A percentile compares a stretch with the other conserved stretches of the same genome.
phyloP scores from a whole-genome alignment of 495 filamentous ascomycete species.

The Penicillium robsamsonii region DNA sequence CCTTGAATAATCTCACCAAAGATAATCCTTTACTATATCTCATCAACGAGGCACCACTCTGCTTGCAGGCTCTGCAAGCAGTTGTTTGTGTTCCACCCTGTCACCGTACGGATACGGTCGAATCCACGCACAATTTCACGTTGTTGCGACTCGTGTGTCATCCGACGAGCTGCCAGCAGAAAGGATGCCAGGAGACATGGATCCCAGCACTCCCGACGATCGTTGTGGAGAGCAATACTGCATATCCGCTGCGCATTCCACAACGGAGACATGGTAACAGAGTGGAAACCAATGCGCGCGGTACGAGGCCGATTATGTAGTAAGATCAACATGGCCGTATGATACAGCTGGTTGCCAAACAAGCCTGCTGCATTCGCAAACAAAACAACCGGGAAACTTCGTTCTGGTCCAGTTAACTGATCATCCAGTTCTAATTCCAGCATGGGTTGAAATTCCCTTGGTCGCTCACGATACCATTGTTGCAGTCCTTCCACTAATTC shows the following conservation, averaged over 20 bases:
- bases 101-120: constrained; percentile 27
- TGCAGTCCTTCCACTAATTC: constrained; percentile 30
- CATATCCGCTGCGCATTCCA: constrained; percentile 41
- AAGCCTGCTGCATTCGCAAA: constrained; percentile 41
- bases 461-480: constrained; percentile 37
- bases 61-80: constrained; percentile 20
- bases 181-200: constrained; percentile 38
- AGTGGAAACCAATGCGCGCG: constrained; percentile 20
- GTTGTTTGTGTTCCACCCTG: constrained; percentile 32
- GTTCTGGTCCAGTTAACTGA: constrained; percentile 14
- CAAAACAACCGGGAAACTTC: constrained; percentile 38
- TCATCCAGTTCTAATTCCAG: constrained; percentile 26
- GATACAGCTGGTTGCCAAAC: constrained; percentile 43
- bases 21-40: background rate
- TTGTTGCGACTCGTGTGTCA: constrained; percentile 40
- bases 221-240: constrained; percentile 40
- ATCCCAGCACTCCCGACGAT: constrained; percentile 36
- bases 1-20: background rate
- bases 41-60: constrained; percentile 33
- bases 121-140: constrained; percentile 31
- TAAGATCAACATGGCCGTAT: constrained; percentile 43
- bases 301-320: constrained; percentile 38
- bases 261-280: constrained; percentile 29
- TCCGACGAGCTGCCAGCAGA: constrained; percentile 31
- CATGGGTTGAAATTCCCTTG: constrained; percentile 36